Conservation (phyloP, 345 rosid genomes). For the Brassica cretica region DNA sequence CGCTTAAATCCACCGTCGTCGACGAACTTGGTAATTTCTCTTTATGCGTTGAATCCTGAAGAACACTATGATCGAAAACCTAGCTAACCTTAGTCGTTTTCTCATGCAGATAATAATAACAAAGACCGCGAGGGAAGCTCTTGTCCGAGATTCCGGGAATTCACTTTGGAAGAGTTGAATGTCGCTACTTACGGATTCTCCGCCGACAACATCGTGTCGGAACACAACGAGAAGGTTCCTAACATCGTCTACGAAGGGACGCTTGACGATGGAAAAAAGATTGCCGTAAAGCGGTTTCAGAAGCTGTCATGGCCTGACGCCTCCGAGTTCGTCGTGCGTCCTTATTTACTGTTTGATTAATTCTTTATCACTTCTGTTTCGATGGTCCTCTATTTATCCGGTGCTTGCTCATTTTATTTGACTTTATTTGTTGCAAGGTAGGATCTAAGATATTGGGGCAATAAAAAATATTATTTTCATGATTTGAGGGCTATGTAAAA, state of each 20-base stretch:
- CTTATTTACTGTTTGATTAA: neutral
- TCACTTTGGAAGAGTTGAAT: constrained; percentile 64
- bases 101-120: constrained; percentile 8
- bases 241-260: constrained; percentile 86
- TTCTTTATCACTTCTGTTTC: neutral
- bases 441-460: no score
- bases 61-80: constrained; percentile 16
- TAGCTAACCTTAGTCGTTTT: neutral
- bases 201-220: constrained; percentile 82
- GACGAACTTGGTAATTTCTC: constrained; percentile 24
- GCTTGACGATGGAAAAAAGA: constrained; percentile 54
- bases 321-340: constrained; percentile 82
- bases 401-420: no score
- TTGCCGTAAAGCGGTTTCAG: constrained; percentile 91
- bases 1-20: constrained; percentile 22
- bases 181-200: constrained; percentile 76
- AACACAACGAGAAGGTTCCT: constrained; percentile 94
- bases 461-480: no score
- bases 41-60: neutral
- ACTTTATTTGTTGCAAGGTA: no score
- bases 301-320: constrained; percentile 91
- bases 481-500: no score
- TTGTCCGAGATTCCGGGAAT: constrained; percentile 70
- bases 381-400: neutral
- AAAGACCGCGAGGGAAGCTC: neutral